Conservation (phyloP, 2,329 filamentous ascomycete species). For the Aureobasidium vineae region DNA sequence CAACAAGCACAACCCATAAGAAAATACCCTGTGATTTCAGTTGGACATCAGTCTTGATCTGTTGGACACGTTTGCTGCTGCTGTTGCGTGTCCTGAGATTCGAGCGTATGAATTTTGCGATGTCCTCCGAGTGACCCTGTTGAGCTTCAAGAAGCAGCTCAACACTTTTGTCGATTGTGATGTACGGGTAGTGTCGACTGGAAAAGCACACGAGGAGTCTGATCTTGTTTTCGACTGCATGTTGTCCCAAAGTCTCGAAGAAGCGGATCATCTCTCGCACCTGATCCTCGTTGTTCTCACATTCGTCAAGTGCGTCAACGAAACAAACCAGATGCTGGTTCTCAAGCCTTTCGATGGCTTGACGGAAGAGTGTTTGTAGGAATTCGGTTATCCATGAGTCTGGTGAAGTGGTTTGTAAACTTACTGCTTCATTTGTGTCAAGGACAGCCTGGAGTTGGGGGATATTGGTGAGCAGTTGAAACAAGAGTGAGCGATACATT, state of each 20-base stretch:
- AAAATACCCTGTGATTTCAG: background rate
- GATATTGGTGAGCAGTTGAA: background rate
- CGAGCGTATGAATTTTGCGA: background rate
- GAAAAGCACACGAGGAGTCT: slow-evolving; percentile 46
- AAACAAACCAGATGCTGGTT: slow-evolving; percentile 28
- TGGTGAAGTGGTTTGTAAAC: background rate
- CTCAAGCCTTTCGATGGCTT: slow-evolving; percentile 30
- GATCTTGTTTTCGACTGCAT: slow-evolving; percentile 27
- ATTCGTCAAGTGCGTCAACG: slow-evolving; percentile 53
- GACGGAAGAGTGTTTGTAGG: background rate
- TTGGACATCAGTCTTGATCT: background rate
- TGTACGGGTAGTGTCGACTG: slow-evolving; percentile 51
- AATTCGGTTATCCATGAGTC: background rate
- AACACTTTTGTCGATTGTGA: slow-evolving; percentile 38
- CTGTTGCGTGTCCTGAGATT: background rate
- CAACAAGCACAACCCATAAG: background rate
- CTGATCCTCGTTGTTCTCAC: slow-evolving; percentile 42
- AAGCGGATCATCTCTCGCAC: slow-evolving; percentile 47
- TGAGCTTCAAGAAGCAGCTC: slow-evolving; percentile 41
- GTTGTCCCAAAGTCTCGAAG: slow-evolving; percentile 43
- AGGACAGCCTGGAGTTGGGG: background rate
- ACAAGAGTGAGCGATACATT: background rate
- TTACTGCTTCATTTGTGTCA: background rate
- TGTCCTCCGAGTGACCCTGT: slow-evolving; percentile 40
- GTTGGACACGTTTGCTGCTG: background rate